Conservation (phyloP, 495 filamentous ascomycete genomes). For the Aspergillus carlsbadensis region DNA sequence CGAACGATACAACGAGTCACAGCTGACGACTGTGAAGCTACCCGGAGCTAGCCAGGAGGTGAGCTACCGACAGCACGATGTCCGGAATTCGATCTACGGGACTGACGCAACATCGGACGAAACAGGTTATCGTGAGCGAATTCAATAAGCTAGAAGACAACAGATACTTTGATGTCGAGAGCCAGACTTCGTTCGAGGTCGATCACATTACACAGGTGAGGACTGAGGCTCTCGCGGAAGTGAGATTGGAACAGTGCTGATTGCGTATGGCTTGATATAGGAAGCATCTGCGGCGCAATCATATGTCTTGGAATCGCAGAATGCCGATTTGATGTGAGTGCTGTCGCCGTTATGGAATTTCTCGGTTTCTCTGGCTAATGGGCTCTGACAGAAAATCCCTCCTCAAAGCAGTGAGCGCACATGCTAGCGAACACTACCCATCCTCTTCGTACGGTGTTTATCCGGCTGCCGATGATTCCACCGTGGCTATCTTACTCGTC, state of each 20-base stretch:
- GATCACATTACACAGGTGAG: conserved; percentile 77
- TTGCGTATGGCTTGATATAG: conserved; percentile 35
- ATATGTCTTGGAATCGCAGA: conserved; percentile 73
- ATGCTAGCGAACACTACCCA: conserved; percentile 88
- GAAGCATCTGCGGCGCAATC: conserved; percentile 83
- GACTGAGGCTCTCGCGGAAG: not conserved
- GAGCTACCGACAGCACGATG: conserved; percentile 11
- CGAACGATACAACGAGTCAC: conserved; percentile 93
- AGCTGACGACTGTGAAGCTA: conserved; percentile 83
- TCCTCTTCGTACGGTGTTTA: conserved; percentile 77
- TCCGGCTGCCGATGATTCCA: conserved; percentile 69
- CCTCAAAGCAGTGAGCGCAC: conserved; percentile 70
- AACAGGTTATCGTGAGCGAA: conserved; percentile 78
- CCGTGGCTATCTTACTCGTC: conserved; percentile 78
- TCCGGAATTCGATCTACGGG: not conserved
- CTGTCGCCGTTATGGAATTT: not conserved
- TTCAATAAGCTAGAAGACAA: conserved; percentile 77
- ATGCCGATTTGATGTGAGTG: conserved; percentile 75
- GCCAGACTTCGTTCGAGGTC: conserved; percentile 79
- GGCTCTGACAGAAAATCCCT: conserved; percentile 56
- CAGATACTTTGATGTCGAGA: conserved; percentile 86
- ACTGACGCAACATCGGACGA: not conserved
- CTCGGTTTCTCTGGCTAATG: not conserved
- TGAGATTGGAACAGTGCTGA: not conserved
- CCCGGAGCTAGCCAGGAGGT: conserved; percentile 80